These are phyloP conservation scores for Physaria fendleri DNA, from an alignment of 345 rosid genomes.

Conservation along the genomic window DNA sequence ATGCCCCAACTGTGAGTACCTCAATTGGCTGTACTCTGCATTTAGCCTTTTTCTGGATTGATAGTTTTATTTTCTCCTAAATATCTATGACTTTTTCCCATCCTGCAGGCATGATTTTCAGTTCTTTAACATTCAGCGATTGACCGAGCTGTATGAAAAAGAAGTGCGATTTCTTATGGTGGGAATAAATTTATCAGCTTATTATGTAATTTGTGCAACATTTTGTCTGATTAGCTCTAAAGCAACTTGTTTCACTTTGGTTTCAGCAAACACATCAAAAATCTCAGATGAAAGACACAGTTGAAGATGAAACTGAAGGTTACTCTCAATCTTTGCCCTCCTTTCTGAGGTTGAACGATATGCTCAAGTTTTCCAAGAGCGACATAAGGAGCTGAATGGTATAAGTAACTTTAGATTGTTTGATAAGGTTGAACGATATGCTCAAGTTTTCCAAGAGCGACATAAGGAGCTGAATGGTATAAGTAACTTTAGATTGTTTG, in stretches of 20 bases:
- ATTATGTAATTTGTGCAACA: constrained; percentile 1
- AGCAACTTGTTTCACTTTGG: background rate
- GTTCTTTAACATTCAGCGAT: constrained; percentile 91
- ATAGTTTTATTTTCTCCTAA: background rate
- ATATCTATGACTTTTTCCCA: background rate
- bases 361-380: constrained; percentile 76
- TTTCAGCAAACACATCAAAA: constrained; percentile 89
- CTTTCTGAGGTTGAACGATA: constrained; percentile 74
- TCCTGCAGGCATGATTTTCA: constrained; percentile 88
- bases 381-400: constrained; percentile 87
- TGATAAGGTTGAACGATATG: constrained; percentile 91
- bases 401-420: constrained; percentile 13
- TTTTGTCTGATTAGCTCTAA: background rate
- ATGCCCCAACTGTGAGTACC: constrained; percentile 89
- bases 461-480: constrained; percentile 86
- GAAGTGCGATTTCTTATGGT: constrained; percentile 99
- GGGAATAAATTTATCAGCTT: constrained; percentile 24
- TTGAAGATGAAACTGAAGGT: constrained; percentile 94
- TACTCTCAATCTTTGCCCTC: background rate
- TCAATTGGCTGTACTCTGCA: constrained; percentile 8
- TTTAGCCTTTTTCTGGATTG: background rate
- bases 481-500: constrained; percentile 13
- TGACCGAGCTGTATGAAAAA: constrained; percentile 91
- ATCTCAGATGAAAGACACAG: constrained; percentile 76
- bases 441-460: constrained; percentile 77